These are phyloP conservation scores for Lotus japonicus DNA, from an alignment of 306 rosid genomes.

Conservation along the genomic window DNA sequence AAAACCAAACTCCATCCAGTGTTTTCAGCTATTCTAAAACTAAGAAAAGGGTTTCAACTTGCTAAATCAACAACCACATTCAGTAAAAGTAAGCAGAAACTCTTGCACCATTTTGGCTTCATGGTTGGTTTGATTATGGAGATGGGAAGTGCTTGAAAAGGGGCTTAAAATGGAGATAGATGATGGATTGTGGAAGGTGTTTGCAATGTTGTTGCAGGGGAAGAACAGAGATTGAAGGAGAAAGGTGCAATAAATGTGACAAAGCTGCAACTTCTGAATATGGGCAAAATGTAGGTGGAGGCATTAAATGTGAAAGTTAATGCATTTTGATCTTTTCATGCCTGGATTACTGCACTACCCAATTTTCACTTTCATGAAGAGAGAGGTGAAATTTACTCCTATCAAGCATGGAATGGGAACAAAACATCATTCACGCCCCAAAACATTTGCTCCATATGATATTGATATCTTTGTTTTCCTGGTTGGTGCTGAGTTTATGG, in stretches of 20 bases:
- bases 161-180: neutral
- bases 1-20: neutral
- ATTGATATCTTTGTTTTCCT: slow-evolving; percentile 2
- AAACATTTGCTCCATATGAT: neutral
- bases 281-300: slow-evolving; percentile 46
- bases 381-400: neutral
- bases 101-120: slow-evolving; percentile 3
- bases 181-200: slow-evolving; percentile 24
- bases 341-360: slow-evolving; percentile 27
- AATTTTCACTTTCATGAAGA: neutral
- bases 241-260: slow-evolving; percentile 48
- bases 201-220: slow-evolving; percentile 23
- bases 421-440: neutral
- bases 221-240: slow-evolving; percentile 13
- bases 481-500: slow-evolving; percentile 5
- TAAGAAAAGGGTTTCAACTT: neutral
- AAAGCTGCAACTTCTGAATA: slow-evolving; percentile 52
- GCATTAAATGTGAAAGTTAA: slow-evolving; percentile 70
- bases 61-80: neutral
- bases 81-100: neutral
- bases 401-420: neutral
- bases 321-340: slow-evolving; percentile 59
- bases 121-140: neutral
- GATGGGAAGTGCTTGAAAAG: slow-evolving; percentile 13
- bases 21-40: slow-evolving; percentile 8